Evolutionary conservation across 495 filamentous ascomycete genomes (phyloP), one percentile per base, ranked within the genome.

Genomic region (Elasticomyces elasticus): DNA sequence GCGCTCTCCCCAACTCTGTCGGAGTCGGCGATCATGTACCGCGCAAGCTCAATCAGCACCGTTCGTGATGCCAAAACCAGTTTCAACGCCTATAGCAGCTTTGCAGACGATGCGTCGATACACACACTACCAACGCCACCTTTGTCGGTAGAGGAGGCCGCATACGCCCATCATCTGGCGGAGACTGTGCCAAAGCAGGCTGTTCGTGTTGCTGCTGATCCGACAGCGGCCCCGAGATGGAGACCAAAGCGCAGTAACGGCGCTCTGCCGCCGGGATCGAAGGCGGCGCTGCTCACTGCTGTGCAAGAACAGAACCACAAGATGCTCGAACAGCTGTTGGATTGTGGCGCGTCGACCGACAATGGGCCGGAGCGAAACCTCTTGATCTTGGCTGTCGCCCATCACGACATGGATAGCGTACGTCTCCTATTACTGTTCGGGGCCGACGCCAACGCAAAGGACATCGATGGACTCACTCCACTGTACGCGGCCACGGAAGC

Each of bases 281-380:
- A 68, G 28, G 51, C 64, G 1, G 61, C 65, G 11, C 66, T 69
- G 13, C 49, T 71, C 35, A 65, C 56, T 51, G 74, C 76, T 1
- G 61, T 78, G 5, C 67, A 69, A 42, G 59, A 66, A 7, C 63
- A 66, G 15, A 76, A 77, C 48, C 69, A 74, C 49, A 67, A 72
- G 25, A 46, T 72, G 19, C 51, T 78, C 12, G 75, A 78, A 56
- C 74, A 79, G 49, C 61, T 79, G 6, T 65, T 79, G 12, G 71
- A 78, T 37, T 67, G 71, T 38, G 77, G 77, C 12, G 74, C 73
- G 6, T 69, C 74, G 6, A 62, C 75, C 2, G 69, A 77, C n/a
- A 61, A 62, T 27, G 64, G 64, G 0, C n/a, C 20, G 4, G 56
- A 59, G 31, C 27, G 55, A 20, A 59, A 44, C 35, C 64, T 68